Base-by-base conservation (phyloP, 805 yeast species). In the Priceomyces castillae region DNA sequence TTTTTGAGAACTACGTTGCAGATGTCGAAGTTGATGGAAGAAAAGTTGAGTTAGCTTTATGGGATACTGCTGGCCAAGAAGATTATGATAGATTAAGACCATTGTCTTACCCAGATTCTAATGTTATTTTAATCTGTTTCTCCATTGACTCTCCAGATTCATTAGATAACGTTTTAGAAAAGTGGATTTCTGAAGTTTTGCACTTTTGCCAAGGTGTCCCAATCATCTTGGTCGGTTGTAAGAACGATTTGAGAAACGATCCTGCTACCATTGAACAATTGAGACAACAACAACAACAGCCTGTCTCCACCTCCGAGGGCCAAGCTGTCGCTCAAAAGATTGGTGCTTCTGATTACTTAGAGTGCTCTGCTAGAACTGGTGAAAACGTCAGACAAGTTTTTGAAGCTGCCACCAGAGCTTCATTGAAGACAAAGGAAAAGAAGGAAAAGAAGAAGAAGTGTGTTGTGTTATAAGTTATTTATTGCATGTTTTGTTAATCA, bases 41-140 rank as follows among this genome's bases (percentile, higher is more conserved):
- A 66, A 69, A 64, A 49, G 97, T 92, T 46, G 96, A 90, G 65
- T 75, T 90, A 67, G 96, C 96, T 6, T 75, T 90, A 54, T 90
- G 97, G 97, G 97, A 90, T 89, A 90, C 97, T 54, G 96, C 97
- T 44, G 97, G 97, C 52, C 97, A 90, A 79, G 97, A 90, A 76
- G 97, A 90, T 74, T 90, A 90, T 64, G 96, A 89, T 68, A 86
- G 96, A 69, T 75, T 88, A 56, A 84, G 96, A 71, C 96, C 96
- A 35, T 74, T 88, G 52, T 84, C 92, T 11, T 90, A 90, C 69
- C 96, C 96, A 49, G 96, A 90, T 65, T 85, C 96, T 31, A 86
- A 88, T 64, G 97, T 90, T 50, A 86, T 90, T 47, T 77, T 90
- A 62, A 88, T 90, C 58, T 90, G 97, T 77, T 90, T 89, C 74